Base-by-base conservation (phyloP, 345 rosid genomes). In the Salix viminalis region DNA sequence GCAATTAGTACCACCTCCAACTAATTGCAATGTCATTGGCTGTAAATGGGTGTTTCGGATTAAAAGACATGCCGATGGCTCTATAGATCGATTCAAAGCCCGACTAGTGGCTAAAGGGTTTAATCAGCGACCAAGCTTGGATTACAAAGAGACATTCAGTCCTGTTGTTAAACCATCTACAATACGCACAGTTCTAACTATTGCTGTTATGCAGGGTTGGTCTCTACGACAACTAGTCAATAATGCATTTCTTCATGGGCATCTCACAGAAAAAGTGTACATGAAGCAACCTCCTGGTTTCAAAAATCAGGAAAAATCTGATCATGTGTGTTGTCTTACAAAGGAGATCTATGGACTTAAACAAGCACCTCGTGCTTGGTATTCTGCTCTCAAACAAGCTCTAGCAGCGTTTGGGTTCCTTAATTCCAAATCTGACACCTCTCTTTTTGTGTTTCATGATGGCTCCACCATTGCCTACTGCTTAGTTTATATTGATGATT, bases 1-100 rank as follows among this genome's bases (percentile, higher is more conserved):
- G 10, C 58, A 52, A 52, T 2, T 52, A 0, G 58, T 52, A 0
- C 3, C 58, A 0, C 23, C 23, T 7, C 1, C 0, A 0, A 0
- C 4, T 52, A 2, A 19, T 19, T 52, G 11, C 7, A 52, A 52
- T 19, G 1, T 19, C 2, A 0, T 19, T 1, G 23, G 23, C 1
- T 19, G 10, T 19, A 52, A 52, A 7, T 52, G 23, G 23, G 58
- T 52, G 58, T 18, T 52, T 52, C 3, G 0, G 4, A 7, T 52
- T 0, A 18, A 52, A 52, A 18, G 3, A 3, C 58, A 52, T 18
- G 56, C 1, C 0, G 0, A 50, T 50, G n/a, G 56, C 2, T 18
- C 8, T 16, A 2, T 50, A 16, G 56, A 50, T 18, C 2, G 2
- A 26, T 26, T 26, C 28, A 26, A 26, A 26, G 28, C 28, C 56